Conservation (phyloP, 495 filamentous ascomycete species). For the Penicillium bialowiezense region DNA sequence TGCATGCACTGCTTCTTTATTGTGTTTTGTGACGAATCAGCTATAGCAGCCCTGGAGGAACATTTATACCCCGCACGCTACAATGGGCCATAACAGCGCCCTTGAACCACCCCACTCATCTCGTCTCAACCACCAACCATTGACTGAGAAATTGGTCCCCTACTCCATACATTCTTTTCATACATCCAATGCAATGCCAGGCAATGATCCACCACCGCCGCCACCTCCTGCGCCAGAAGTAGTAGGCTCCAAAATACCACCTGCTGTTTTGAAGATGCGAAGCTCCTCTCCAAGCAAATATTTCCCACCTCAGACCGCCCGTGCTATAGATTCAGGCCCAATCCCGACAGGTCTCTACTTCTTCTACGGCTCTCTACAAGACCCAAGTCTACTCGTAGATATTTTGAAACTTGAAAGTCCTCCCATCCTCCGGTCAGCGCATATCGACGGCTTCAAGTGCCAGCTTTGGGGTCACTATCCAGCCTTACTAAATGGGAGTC, state of each 20-base stretch:
- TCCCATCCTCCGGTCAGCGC: conserved; percentile 11
- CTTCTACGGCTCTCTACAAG: conserved; percentile 26
- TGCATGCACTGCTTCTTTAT: too few relatives aligned
- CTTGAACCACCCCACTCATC: too few relatives aligned
- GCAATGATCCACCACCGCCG: conserved; percentile 1
- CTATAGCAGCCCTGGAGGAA: too few relatives aligned
- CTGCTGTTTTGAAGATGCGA: conserved; percentile 2
- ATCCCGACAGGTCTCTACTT: conserved; percentile 21
- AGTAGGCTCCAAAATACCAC: conserved; percentile 1
- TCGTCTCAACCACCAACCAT: too few relatives aligned
- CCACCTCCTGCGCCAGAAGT: conserved; percentile 7
- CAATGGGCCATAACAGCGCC: too few relatives aligned
- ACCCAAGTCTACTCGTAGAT: conserved; percentile 14
- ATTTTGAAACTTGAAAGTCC: conserved; percentile 12
- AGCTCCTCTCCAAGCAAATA: not conserved
- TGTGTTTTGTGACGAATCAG: too few relatives aligned
- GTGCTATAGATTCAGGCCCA: not conserved
- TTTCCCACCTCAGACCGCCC: not conserved
- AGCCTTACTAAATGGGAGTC: conserved; percentile 16
- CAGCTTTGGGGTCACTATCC: conserved; percentile 29
- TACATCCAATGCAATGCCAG: not conserved
- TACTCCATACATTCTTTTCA: too few relatives aligned
- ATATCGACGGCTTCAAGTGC: conserved; percentile 13
- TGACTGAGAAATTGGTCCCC: too few relatives aligned
- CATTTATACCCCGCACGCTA: too few relatives aligned